phyloP scores from a whole-genome alignment of 2,329 filamentous ascomycete genomes.

The Colletotrichum eleusines region DNA sequence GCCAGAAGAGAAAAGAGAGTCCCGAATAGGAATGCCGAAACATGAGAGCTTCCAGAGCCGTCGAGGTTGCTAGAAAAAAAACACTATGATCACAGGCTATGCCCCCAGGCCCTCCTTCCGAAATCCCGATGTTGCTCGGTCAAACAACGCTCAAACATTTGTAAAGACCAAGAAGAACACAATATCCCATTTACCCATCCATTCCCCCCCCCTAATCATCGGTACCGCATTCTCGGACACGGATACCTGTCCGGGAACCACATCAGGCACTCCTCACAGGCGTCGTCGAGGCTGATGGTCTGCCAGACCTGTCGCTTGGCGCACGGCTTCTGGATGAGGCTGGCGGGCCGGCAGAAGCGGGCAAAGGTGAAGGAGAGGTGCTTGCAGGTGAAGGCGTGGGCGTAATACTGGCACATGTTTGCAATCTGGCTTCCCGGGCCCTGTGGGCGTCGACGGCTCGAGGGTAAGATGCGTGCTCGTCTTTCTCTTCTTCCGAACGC shows the following conservation, averaged over 20 bases:
- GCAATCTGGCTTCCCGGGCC: conserved; percentile 8
- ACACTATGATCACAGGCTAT: not conserved
- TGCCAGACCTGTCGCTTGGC: conserved; percentile 51
- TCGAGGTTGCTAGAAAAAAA: not conserved
- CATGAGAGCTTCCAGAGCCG: not conserved
- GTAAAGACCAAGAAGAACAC: not conserved
- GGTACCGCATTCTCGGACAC: conserved; percentile 29
- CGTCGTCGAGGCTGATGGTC: conserved; percentile 51
- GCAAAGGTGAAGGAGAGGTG: conserved; percentile 52
- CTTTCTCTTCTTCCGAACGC: not conserved
- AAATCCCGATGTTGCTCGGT: not conserved
- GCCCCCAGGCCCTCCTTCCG: too few species aligned
- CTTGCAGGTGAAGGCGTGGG: conserved; percentile 52
- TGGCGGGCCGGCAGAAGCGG: conserved; percentile 51
- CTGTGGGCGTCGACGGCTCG: not conserved
- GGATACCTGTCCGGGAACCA: conserved; percentile 47
- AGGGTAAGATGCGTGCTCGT: not conserved
- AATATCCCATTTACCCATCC: not conserved
- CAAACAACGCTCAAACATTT: not conserved
- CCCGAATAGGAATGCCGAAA: not conserved
- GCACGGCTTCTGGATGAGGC: conserved; percentile 53
- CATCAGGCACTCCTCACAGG: conserved; percentile 52
- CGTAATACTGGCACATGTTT: conserved; percentile 55
- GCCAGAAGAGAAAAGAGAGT: not conserved
- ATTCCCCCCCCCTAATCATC: conserved; percentile 8